Conservation (phyloP, 2,329 filamentous ascomycete species). For the Penicillium sp. region DNA sequence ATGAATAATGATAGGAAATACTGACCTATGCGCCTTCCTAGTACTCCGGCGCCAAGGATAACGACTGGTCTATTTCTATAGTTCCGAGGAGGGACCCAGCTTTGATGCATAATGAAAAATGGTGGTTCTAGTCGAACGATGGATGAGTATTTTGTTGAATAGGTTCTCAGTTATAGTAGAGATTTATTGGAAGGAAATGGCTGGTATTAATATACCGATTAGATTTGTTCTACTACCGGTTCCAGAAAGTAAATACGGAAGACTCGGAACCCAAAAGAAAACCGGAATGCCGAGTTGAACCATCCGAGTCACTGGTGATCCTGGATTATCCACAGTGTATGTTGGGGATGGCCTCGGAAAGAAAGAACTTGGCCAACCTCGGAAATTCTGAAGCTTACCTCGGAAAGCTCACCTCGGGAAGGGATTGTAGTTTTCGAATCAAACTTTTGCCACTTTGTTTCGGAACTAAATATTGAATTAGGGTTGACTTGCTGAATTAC, state of each 20-base stretch:
- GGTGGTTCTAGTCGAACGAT: no score
- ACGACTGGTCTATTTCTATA: slow-evolving; percentile 44
- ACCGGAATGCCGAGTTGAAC: not conserved
- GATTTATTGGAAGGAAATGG: not conserved
- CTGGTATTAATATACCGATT: not conserved
- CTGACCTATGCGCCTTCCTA: slow-evolving; percentile 46
- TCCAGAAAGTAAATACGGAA: not conserved
- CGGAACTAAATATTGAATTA: no score
- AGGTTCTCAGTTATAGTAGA: not conserved
- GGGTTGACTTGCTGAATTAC: no score
- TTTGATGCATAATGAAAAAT: slow-evolving; percentile 30
- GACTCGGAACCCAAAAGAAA: not conserved
- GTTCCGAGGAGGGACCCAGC: slow-evolving; percentile 30
- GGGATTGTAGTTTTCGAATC: not conserved
- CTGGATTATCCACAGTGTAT: no score
- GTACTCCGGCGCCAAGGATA: slow-evolving; percentile 47
- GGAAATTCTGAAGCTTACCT: no score
- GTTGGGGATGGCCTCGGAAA: not conserved
- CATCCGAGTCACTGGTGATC: no score
- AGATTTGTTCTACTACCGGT: no score
- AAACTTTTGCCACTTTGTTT: no score
- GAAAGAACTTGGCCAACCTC: not conserved
- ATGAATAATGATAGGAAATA: not conserved
- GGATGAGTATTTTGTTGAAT: not conserved
- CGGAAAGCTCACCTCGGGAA: not conserved